These are phyloP conservation scores for Peniophora sp. DNA, from an alignment of 1,284 basidiomycete genomes.

Conservation along the genomic window DNA sequence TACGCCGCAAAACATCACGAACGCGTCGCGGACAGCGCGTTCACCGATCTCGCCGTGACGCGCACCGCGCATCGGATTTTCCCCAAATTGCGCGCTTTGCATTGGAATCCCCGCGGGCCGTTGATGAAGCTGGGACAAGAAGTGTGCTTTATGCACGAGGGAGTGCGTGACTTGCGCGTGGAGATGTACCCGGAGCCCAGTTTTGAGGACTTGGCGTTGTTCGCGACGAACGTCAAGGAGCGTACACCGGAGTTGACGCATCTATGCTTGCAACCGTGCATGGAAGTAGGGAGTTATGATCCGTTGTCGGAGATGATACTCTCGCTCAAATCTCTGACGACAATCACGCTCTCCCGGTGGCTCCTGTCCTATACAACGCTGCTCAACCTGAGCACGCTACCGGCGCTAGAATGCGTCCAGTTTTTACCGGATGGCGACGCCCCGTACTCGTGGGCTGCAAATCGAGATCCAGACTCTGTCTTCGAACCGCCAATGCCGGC, in stretches of 20 bases:
- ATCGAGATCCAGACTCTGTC: constrained; percentile 36
- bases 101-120: constrained; percentile 25
- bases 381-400: constrained; percentile 35
- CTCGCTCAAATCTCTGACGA: constrained; percentile 36
- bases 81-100: constrained; percentile 43
- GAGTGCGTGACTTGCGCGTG: constrained; percentile 25
- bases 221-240: constrained; percentile 41
- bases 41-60: constrained; percentile 49
- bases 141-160: constrained; percentile 37
- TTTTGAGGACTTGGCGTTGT: constrained; percentile 19
- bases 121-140: constrained; percentile 18
- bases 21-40: constrained; percentile 18
- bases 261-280: constrained; percentile 28
- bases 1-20: constrained; percentile 7
- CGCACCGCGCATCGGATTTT: constrained; percentile 42
- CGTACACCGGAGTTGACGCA: constrained; percentile 43
- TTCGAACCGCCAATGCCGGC: constrained; percentile 30
- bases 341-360: constrained; percentile 43
- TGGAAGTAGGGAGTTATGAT: constrained; percentile 20
- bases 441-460: constrained; percentile 23
- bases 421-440: constrained; percentile 30
- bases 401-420: constrained; percentile 37
- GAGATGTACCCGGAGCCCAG: constrained; percentile 14
- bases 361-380: constrained; percentile 38
- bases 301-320: constrained; percentile 21